These are phyloP conservation scores for Ramaria rubella DNA, from an alignment of 768 basidiomycete species.

Conservation along the genomic window DNA sequence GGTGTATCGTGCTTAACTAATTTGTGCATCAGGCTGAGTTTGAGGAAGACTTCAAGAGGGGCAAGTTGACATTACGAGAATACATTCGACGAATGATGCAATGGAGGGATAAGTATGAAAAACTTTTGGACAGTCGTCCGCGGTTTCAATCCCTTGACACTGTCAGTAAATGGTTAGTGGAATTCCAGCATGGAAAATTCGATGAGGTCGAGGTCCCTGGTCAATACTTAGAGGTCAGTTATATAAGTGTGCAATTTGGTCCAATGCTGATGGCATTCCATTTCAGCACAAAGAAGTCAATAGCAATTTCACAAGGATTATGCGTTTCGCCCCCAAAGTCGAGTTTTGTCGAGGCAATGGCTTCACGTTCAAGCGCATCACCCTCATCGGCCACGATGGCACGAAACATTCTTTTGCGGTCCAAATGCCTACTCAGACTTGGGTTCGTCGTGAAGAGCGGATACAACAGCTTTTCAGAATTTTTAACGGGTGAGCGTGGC, in stretches of 20 bases:
- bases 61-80: slow-evolving; percentile 74
- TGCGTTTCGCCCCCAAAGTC: slow-evolving; percentile 83
- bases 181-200: slow-evolving; percentile 96
- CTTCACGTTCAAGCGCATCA: slow-evolving; percentile 83
- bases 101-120: slow-evolving; percentile 91
- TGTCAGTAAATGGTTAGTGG: slow-evolving; percentile 87
- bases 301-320: slow-evolving; percentile 83
- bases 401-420: slow-evolving; percentile 86
- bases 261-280: background rate
- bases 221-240: slow-evolving; percentile 86
- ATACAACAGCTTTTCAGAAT: slow-evolving; percentile 90
- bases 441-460: slow-evolving; percentile 86
- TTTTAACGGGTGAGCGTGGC: slow-evolving; percentile 69
- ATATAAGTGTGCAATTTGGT: background rate
- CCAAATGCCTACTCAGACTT: slow-evolving; percentile 79
- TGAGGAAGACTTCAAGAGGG: slow-evolving; percentile 82
- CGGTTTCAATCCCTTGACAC: slow-evolving; percentile 79
- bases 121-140: slow-evolving; percentile 72
- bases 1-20: background rate
- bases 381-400: slow-evolving; percentile 85
- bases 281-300: slow-evolving; percentile 89
- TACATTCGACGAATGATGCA: slow-evolving; percentile 85
- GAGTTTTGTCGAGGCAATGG: slow-evolving; percentile 87
- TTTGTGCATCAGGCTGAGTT: slow-evolving; percentile 60
- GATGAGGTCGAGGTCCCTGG: slow-evolving; percentile 99